These are phyloP conservation scores for Suillus brevipes DNA, from an alignment of 768 basidiomycete genomes.

Conservation along the genomic window DNA sequence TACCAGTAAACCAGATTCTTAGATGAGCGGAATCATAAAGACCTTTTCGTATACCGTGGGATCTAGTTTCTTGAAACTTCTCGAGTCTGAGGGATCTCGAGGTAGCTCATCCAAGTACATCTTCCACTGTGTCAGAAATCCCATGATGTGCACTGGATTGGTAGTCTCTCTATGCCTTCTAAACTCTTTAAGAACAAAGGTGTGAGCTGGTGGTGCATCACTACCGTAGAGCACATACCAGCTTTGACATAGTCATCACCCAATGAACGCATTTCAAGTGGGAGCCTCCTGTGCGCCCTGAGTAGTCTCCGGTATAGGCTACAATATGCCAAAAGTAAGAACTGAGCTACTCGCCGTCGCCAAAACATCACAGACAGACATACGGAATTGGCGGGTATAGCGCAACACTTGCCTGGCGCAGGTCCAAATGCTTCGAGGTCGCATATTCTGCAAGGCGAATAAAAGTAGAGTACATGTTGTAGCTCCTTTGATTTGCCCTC, in stretches of 20 bases:
- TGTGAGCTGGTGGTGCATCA: constrained; percentile 2
- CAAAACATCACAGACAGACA: constrained; percentile 25
- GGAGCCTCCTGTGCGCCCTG: constrained; percentile 73
- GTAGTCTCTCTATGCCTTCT: constrained; percentile 74
- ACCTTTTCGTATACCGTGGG: constrained; percentile 77
- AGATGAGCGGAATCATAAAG: constrained; percentile 11
- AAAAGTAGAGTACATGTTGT: constrained; percentile 1
- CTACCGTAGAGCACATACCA: constrained; percentile 40
- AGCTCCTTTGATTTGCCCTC: not conserved
- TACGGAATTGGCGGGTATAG: constrained; percentile 86
- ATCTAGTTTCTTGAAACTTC: constrained; percentile 67
- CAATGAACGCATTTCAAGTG: constrained; percentile 77
- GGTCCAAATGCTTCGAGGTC: constrained; percentile 54
- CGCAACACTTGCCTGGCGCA: constrained; percentile 62
- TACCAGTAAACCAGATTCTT: not conserved
- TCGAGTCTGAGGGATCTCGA: constrained; percentile 38
- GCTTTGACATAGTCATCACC: constrained; percentile 87
- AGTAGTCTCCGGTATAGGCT: constrained; percentile 83
- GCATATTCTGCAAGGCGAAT: constrained; percentile 41
- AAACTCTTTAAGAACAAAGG: constrained; percentile 62
- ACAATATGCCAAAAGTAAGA: constrained; percentile 6
- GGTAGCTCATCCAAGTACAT: constrained; percentile 79
- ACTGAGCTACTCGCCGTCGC: constrained; percentile 1
- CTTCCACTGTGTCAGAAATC: constrained; percentile 96
- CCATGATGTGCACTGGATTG: constrained; percentile 90